phyloP scores from a whole-genome alignment of 371 early-diverging fungal species.

The Haplosporangium sp. region DNA sequence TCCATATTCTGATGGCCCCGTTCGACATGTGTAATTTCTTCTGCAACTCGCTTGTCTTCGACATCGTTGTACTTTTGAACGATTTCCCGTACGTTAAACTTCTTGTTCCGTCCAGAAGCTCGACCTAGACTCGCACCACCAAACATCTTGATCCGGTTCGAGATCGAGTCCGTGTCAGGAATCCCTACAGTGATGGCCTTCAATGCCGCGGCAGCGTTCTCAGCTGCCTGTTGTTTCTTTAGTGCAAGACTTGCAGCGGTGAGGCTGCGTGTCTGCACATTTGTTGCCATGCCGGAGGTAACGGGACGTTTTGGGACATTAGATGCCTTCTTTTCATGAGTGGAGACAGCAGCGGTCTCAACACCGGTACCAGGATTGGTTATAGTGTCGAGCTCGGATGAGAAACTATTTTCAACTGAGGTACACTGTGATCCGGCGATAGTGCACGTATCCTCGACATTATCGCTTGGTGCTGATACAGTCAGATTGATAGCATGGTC shows the following conservation, averaged over 20 bases:
- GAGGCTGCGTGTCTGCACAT: conserved; percentile 17
- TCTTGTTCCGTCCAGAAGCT: not conserved
- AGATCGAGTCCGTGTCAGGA: conserved; percentile 47
- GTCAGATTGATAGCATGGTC: conserved; percentile 1
- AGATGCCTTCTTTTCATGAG: conserved; percentile 13
- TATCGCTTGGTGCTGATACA: not conserved
- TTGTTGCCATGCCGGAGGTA: conserved; percentile 10
- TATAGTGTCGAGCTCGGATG: too few relatives aligned
- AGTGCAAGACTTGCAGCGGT: conserved; percentile 31
- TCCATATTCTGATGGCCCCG: conserved; percentile 27
- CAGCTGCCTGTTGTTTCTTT: conserved; percentile 49
- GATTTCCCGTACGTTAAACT: conserved; percentile 37
- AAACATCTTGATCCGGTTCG: conserved; percentile 46
- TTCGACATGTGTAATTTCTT: conserved; percentile 41
- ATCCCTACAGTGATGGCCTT: conserved; percentile 38
- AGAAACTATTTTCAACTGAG: too few relatives aligned
- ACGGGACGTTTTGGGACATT: conserved; percentile 14
- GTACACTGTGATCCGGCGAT: too few relatives aligned
- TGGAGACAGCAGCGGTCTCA: not conserved
- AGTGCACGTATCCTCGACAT: too few relatives aligned
- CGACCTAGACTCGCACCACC: conserved; percentile 21
- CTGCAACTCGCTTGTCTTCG: conserved; percentile 23
- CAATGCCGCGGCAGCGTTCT: conserved; percentile 20
- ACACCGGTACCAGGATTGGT: not conserved
- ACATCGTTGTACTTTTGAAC: conserved; percentile 38